Conservation (phyloP, 2,329 filamentous ascomycete genomes). For the Colletotrichum brevisporum region DNA sequence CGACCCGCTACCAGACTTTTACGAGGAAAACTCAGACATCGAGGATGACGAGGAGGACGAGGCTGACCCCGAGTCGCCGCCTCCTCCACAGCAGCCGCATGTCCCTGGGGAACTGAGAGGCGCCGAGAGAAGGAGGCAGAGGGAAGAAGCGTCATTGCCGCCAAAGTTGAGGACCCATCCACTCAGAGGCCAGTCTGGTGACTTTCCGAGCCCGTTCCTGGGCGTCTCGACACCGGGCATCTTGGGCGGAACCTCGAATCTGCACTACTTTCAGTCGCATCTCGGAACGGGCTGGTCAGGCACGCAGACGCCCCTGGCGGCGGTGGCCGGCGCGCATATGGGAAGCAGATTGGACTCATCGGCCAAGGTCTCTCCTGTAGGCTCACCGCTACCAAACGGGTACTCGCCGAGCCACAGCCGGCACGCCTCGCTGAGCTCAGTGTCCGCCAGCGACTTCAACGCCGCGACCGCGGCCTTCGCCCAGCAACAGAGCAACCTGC, state of each 20-base stretch:
- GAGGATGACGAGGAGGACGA: constrained; percentile 61
- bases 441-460: constrained; percentile 59
- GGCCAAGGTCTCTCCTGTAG: constrained; percentile 29
- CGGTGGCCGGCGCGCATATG: constrained; percentile 77
- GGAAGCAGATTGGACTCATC: constrained; percentile 46
- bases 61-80: constrained; percentile 50
- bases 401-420: constrained; percentile 55
- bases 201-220: constrained; percentile 70
- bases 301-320: constrained; percentile 83
- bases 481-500: constrained; percentile 49
- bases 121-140: constrained; percentile 42
- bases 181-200: constrained; percentile 46
- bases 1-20: constrained; percentile 95
- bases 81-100: constrained; percentile 35
- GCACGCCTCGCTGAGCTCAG: constrained; percentile 62
- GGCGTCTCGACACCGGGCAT: constrained; percentile 74
- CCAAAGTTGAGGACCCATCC: constrained; percentile 58
- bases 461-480: constrained; percentile 36
- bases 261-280: constrained; percentile 87
- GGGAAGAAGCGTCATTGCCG: constrained; percentile 44
- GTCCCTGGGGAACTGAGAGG: constrained; percentile 39
- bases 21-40: constrained; percentile 81
- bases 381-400: constrained; percentile 30
- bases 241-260: constrained; percentile 80
- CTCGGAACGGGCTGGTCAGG: constrained; percentile 80